Evolutionary conservation across 768 basidiomycete genomes (phyloP).

Genomic region (Sarcodon sp.): DNA sequence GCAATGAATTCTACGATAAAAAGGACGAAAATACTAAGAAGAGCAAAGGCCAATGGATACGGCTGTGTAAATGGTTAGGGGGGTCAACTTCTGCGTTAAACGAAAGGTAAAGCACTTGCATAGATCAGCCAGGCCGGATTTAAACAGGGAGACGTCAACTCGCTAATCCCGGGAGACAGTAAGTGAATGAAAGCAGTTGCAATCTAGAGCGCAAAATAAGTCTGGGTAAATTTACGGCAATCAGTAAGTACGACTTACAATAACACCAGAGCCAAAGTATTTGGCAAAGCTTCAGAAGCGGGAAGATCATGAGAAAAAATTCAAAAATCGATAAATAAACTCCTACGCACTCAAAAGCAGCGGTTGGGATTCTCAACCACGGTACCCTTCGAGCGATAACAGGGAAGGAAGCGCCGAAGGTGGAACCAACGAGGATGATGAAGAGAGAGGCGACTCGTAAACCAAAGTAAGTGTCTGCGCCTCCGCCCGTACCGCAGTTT

Average conservation of each 20-base stretch:
- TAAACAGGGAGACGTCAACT: conserved; percentile 60
- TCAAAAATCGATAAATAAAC: background rate
- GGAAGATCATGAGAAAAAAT: background rate
- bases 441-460: conserved; percentile 67
- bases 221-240: background rate
- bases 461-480: conserved; percentile 30
- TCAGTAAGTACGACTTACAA: conserved; percentile 31
- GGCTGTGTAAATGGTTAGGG: conserved; percentile 32
- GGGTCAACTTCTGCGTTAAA: background rate
- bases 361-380: conserved; percentile 40
- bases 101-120: conserved; percentile 22
- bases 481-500: conserved; percentile 39
- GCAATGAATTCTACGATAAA: conserved; percentile 81
- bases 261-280: conserved; percentile 86
- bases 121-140: conserved; percentile 58
- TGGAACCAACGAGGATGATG: conserved; percentile 52
- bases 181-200: conserved; percentile 87
- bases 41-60: conserved; percentile 70
- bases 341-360: conserved; percentile 52
- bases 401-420: conserved; percentile 57
- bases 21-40: conserved; percentile 70
- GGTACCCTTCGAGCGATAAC: conserved; percentile 41
- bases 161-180: conserved; percentile 61
- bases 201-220: conserved; percentile 31
- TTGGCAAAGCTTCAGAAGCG: conserved; percentile 42